These are phyloP conservation scores for Mycena sanguinolenta DNA, from an alignment of 768 basidiomycete genomes.

Conservation along the genomic window DNA sequence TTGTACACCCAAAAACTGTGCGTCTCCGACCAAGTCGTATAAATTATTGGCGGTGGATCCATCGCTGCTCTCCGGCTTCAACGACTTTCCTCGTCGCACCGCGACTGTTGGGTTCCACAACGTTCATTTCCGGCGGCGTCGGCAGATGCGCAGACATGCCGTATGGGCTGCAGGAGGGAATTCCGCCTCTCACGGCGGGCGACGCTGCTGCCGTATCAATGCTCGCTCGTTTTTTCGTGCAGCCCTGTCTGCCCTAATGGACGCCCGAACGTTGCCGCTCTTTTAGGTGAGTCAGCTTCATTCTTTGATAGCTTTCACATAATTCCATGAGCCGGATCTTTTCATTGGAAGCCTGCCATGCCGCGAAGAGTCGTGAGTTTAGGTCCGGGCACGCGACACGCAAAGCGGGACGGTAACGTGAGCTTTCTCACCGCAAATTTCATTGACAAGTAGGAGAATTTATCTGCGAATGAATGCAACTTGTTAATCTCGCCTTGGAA, in stretches of 20 bases:
- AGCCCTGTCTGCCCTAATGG: slow-evolving; percentile 36
- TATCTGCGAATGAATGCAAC: slow-evolving; percentile 37
- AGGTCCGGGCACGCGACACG: slow-evolving; percentile 16
- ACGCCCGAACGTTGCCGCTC: slow-evolving; percentile 31
- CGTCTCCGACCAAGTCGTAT: slow-evolving; percentile 16
- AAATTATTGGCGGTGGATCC: slow-evolving; percentile 9
- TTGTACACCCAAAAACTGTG: slow-evolving; percentile 13
- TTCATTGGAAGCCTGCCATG: slow-evolving; percentile 38
- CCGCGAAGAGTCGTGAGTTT: slow-evolving; percentile 12
- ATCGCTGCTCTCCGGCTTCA: slow-evolving; percentile 15
- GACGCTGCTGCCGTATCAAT: slow-evolving; percentile 33
- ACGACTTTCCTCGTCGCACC: slow-evolving; percentile 12
- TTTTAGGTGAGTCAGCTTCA: slow-evolving; percentile 31
- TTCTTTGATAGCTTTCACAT: slow-evolving; percentile 34
- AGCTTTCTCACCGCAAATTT: slow-evolving; percentile 32
- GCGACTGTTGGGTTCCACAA: background rate
- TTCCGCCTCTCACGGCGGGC: slow-evolving; percentile 28
- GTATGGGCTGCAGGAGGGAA: slow-evolving; percentile 9
- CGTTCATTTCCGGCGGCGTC: slow-evolving; percentile 25
- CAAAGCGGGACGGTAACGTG: background rate
- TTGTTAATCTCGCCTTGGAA: slow-evolving; percentile 37
- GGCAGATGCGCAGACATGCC: slow-evolving; percentile 19
- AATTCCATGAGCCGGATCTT: slow-evolving; percentile 40
- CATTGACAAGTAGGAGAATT: slow-evolving; percentile 36
- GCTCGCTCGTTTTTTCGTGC: slow-evolving; percentile 36